Evolutionary conservation across 2,329 filamentous ascomycete genomes (phyloP).

Genomic region (Bretziella fagacearum): DNA sequence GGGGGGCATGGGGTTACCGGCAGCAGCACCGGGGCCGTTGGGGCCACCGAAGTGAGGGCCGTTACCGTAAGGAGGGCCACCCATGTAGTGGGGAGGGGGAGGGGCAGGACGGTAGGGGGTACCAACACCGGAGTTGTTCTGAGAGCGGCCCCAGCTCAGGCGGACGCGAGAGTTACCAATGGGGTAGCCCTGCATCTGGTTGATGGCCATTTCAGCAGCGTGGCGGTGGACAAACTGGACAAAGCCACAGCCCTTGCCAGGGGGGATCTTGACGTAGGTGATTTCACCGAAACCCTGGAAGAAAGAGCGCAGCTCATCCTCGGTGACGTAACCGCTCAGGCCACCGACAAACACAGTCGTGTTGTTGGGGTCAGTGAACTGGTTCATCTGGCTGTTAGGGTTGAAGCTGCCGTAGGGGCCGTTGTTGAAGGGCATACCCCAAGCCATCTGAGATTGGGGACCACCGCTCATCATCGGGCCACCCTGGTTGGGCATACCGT

Average conservation of each 20-base stretch:
- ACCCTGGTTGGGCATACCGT: slow-evolving; percentile 25
- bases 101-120: slow-evolving; percentile 94
- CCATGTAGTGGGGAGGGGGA: slow-evolving; percentile 38
- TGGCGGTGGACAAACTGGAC: slow-evolving; percentile 98
- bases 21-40: slow-evolving; percentile 24
- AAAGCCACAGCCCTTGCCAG: slow-evolving; percentile 96
- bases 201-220: slow-evolving; percentile 98
- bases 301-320: slow-evolving; percentile 98
- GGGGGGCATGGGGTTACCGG: slow-evolving; percentile 24
- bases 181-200: slow-evolving; percentile 99
- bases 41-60: slow-evolving; percentile 32
- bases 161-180: slow-evolving; percentile 97
- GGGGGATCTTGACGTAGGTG: slow-evolving; percentile 98
- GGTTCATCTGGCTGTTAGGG: slow-evolving; percentile 61
- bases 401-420: slow-evolving; percentile 27
- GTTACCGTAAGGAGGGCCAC: slow-evolving; percentile 29
- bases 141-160: slow-evolving; percentile 90
- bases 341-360: slow-evolving; percentile 97
- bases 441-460: slow-evolving; percentile 29
- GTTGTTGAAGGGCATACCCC: slow-evolving; percentile 19
- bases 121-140: slow-evolving; percentile 98
- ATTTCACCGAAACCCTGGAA: slow-evolving; percentile 99
- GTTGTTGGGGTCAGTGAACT: slow-evolving; percentile 99
- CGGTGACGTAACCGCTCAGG: slow-evolving; percentile 91
- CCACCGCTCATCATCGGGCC: slow-evolving; percentile 29